Conservation (phyloP, 306 rosid genomes). For the Gleditsia sinensis region DNA sequence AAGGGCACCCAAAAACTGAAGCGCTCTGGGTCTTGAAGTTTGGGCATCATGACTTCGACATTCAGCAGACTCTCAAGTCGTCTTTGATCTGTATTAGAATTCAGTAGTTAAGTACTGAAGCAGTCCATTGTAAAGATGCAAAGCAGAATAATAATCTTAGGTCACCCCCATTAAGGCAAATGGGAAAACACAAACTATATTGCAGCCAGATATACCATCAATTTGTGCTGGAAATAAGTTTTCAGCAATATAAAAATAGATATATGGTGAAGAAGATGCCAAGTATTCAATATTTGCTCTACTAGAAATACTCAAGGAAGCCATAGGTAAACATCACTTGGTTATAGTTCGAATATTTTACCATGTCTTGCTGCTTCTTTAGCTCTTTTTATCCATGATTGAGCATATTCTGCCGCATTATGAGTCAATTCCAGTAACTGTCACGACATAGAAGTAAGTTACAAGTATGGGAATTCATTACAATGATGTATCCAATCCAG, state of each 20-base stretch:
- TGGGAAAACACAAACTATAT: neutral
- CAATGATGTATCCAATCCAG: constrained; percentile 6
- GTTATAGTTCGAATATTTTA: constrained; percentile 32
- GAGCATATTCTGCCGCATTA: constrained; percentile 71
- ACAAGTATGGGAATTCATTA: constrained; percentile 12
- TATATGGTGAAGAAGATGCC: no score
- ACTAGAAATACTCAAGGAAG: neutral
- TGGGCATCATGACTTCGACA: constrained; percentile 81
- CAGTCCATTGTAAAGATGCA: constrained; percentile 14
- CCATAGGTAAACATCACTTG: neutral
- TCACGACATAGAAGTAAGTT: constrained; percentile 15
- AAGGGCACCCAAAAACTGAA: constrained; percentile 90
- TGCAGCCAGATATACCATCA: neutral
- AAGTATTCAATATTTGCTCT: neutral
- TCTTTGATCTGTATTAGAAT: constrained; percentile 64
- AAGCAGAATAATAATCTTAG: constrained; percentile 20
- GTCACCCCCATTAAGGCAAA: neutral
- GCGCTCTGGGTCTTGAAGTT: constrained; percentile 75
- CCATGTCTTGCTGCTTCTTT: constrained; percentile 80
- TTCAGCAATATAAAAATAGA: neutral
- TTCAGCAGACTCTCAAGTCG: constrained; percentile 69
- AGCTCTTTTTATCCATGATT: constrained; percentile 72
- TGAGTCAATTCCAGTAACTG: constrained; percentile 69
- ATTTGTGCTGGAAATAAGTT: neutral
- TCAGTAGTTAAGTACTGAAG: constrained; percentile 17